Evolutionary conservation across 352 stramenopile species (phyloP), one percentile per base, ranked within the genome.

Genomic region (Pythium volutum): DNA sequence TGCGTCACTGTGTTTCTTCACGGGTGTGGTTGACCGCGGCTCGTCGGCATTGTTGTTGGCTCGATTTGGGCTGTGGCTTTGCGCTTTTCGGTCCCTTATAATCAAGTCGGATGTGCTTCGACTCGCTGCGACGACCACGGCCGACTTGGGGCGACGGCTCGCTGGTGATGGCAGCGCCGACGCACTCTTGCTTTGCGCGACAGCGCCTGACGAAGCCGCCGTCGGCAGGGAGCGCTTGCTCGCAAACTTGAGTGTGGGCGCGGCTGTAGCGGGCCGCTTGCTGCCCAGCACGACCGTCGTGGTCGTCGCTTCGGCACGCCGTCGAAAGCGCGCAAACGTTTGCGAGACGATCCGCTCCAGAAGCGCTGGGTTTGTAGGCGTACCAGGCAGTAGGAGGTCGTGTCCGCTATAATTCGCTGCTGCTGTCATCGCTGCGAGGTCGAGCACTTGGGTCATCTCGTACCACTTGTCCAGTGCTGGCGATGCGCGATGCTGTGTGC

Each of bases 81-180:
- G n/a, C n/a, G n/a, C n/a, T n/a, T n/a, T n/a, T 33, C 3, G 36
- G 36, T 42, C 36, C 3, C 36, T 16, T 42, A 12, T 4, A 7
- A 16, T 12, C 36, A 42, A 16, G 3, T 15, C 16, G 4, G 36
- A 12, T 5, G 36, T 42, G 36, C 36, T 42, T 42, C 36, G 36
- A 42, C 70, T 84, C 7, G 77, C 61, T 47, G 38, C 27, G 11
- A 72, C 64, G 26, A 77, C 59, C 51, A 68, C 63, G 23, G 76
- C 78, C 45, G 78, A 84, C 48, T 78, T 75, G 39, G 78, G 74
- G 16, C 77, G 71, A 50, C n/a, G n/a, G n/a, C 76, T 51, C 36
- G 29, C 38, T 6, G 45, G 2, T 15, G 62, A 53, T 56, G 18
- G 58, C 10, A 41, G 10, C 12, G 14, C 10, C 31, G 39, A 4